Evolutionary conservation across 2,329 filamentous ascomycete species (phyloP).

Genomic region (Reticulascus tulasneorum): DNA sequence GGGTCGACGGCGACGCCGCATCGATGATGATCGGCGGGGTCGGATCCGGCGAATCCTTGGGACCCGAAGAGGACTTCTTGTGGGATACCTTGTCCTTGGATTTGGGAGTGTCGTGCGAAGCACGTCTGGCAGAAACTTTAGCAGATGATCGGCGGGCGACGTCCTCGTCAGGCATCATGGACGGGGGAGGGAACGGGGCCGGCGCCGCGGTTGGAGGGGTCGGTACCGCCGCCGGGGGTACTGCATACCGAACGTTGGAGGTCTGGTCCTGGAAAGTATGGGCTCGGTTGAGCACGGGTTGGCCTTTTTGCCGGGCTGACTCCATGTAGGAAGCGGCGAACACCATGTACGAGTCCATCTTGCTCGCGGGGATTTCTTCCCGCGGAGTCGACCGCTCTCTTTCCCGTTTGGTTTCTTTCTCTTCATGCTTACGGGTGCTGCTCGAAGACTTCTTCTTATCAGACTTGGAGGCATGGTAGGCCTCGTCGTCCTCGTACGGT

Average conservation of each 20-base stretch:
- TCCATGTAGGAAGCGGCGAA: constrained; percentile 14
- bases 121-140: constrained; percentile 11
- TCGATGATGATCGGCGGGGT: constrained; percentile 16
- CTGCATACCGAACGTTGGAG: constrained; percentile 2
- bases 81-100: constrained; percentile 13
- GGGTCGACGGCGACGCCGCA: constrained; percentile 24
- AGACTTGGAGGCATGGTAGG: constrained; percentile 15
- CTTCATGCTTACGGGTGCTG: constrained; percentile 32
- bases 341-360: constrained; percentile 4
- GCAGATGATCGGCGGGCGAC: constrained; percentile 9
- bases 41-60: constrained; percentile 6
- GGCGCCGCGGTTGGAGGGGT: constrained; percentile 7
- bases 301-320: constrained; percentile 6
- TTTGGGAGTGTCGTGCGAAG: constrained; percentile 13
- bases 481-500: constrained; percentile 25
- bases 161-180: constrained; percentile 9
- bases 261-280: constrained; percentile 4
- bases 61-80: constrained; percentile 12
- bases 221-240: constrained; percentile 9
- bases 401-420: constrained; percentile 20
- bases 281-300: constrained; percentile 4
- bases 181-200: constrained; percentile 7
- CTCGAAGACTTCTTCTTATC: constrained; percentile 34
- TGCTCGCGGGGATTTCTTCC: constrained; percentile 2
- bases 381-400: constrained; percentile 9